Conservation (phyloP, 169 alveolate species). For the Plasmodium gallinaceum region DNA sequence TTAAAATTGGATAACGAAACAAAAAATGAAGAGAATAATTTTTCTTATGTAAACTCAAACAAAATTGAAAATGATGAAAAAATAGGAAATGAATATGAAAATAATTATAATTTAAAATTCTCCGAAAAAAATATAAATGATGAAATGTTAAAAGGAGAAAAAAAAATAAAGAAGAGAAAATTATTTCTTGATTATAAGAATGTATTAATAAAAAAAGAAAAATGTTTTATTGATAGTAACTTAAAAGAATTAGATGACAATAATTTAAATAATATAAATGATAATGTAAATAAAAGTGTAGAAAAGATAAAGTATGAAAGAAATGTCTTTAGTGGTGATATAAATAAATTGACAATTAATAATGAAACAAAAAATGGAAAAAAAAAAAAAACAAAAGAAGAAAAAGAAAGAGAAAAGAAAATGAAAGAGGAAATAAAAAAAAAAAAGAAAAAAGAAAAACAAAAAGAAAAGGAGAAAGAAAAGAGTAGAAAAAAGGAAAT, state of each 20-base stretch:
- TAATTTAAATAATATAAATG: not conserved
- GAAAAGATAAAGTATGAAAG: slow-evolving; percentile 1
- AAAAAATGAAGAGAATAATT: slow-evolving; percentile 18
- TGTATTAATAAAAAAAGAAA: slow-evolving; percentile 5
- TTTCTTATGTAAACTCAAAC: not conserved
- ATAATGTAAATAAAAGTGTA: not conserved
- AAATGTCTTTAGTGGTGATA: not conserved
- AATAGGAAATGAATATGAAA: not conserved
- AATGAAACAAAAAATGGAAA: not conserved
- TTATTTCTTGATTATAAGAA: not conserved
- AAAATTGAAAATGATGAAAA: not conserved
- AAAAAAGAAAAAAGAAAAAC: not conserved
- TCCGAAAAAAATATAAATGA: not conserved
- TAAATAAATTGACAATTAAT: not conserved
- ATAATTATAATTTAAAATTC: not conserved
- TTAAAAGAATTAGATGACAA: not conserved
- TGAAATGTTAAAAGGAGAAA: not conserved
- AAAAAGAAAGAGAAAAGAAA: slow-evolving; percentile 15
- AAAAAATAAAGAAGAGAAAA: slow-evolving; percentile 1
- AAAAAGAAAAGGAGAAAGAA: not conserved
- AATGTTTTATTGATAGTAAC: not conserved
- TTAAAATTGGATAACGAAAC: not conserved
- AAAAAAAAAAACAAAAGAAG: slow-evolving; percentile 1
- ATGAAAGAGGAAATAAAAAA: not conserved
- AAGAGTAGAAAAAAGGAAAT: not conserved